Evolutionary conservation across 441 rosid genomes (phyloP), one percentile per base, ranked within the genome.

Genomic region (Breynia disticha): DNA sequence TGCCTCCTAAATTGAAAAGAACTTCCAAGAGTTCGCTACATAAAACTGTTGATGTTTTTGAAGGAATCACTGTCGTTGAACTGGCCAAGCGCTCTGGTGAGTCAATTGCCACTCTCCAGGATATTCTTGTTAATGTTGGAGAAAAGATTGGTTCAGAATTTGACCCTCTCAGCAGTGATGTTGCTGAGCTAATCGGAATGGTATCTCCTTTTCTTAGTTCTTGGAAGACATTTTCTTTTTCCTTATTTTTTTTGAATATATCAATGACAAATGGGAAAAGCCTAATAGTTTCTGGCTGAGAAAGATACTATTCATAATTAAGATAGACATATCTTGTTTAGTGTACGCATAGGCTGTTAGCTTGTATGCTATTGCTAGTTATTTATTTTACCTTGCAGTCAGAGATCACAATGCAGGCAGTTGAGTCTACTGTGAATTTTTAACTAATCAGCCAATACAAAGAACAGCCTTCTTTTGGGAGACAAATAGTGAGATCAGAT

Each of bases 141-240:
- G 96, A 89, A 77, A 80, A 71, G 63, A 61, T 75, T 57, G 76
- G 55, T 46, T 86, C 88, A 28, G 97, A 89, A 66, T 89, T 86
- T 60, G 87, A 84, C 41, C 76, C 90, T 20, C 74, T 89, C 52
- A 81, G 83, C 76, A 68, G 82, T 19, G 96, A 93, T 69, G 81
- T 84, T n/a, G 86, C 84, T 1, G 97, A 86, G 80, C 86, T 88
- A 52, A 77, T 84, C 70, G 86, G 76, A 16, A 86, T 89, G 97
- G 95, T 88, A 86, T 56, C 48, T 50, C 41, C 50, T 48, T 49
- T 48, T 54, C 44, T 44, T 37, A 32, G 20, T 39, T n/a, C 50
- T 10, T 11, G 21, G 13, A 15, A 2, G 18, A 14, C 18, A 19
- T 1, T 17, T 19, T 47, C 13, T 19, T 47, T 47, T 47, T 8